Evolutionary conservation across 2,329 filamentous ascomycete genomes (phyloP).

Genomic region (Corniculantispora saksenae): DNA sequence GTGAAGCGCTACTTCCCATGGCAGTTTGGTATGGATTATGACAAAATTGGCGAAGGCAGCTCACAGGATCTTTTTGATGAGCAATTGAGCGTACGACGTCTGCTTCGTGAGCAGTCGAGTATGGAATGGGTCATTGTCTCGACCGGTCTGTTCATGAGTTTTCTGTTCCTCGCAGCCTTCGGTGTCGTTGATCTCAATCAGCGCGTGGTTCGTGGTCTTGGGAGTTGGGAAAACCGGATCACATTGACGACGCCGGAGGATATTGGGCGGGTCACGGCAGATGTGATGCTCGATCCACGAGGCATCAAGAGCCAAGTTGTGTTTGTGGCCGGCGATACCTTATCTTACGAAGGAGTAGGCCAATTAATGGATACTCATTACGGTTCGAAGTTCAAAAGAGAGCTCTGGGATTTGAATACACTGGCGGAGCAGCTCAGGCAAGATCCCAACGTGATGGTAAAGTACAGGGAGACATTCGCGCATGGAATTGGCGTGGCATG

Average conservation of each 20-base stretch:
- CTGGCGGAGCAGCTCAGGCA: constrained; percentile 47
- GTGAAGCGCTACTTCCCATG: constrained; percentile 64
- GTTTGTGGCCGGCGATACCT: constrained; percentile 62
- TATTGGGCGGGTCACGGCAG: constrained; percentile 62
- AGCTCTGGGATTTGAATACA: constrained; percentile 49
- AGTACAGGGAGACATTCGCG: constrained; percentile 64
- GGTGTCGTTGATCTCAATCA: constrained; percentile 57
- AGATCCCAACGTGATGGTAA: constrained; percentile 54
- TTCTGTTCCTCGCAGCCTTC: constrained; percentile 64
- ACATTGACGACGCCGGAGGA: constrained; percentile 64
- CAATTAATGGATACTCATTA: constrained; percentile 50
- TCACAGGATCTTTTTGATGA: constrained; percentile 68
- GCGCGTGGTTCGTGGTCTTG: constrained; percentile 53
- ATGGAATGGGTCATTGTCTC: constrained; percentile 65
- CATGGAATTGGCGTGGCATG: constrained; percentile 60
- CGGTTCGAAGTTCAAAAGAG: constrained; percentile 44
- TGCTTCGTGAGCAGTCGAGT: constrained; percentile 48
- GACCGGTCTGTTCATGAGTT: constrained; percentile 72
- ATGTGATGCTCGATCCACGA: constrained; percentile 49
- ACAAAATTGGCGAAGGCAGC: constrained; percentile 58
- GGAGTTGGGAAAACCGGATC: constrained; percentile 61
- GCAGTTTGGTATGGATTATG: constrained; percentile 76
- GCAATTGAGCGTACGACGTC: constrained; percentile 59
- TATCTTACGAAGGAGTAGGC: constrained; percentile 57
- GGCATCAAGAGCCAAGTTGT: constrained; percentile 46